Percentiles rank a stretch among this genome's conserved stretches.
These are phyloP conservation scores for Colletotrichum tofieldiae DNA, from an alignment of 2,329 filamentous ascomycete species.

Conservation along the genomic window DNA sequence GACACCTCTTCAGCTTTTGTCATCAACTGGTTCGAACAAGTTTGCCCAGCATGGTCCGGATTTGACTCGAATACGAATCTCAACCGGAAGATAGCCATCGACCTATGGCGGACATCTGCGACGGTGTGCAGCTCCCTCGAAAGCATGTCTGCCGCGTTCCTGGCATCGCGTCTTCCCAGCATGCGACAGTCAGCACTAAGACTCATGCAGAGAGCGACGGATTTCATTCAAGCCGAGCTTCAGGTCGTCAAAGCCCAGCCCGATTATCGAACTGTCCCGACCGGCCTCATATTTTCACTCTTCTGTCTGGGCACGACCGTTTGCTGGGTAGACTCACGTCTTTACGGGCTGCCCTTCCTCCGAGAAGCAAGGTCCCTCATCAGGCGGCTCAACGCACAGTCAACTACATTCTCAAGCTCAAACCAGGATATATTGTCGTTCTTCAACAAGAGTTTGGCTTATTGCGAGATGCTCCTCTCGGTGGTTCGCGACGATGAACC, in stretches of 20 bases:
- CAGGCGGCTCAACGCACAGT: slow-evolving; percentile 46
- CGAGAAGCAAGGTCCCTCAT: slow-evolving; percentile 49
- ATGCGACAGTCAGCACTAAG: slow-evolving; percentile 53
- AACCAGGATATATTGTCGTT: slow-evolving; percentile 53
- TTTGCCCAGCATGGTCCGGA: slow-evolving; percentile 59
- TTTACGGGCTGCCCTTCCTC: slow-evolving; percentile 54
- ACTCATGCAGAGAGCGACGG: slow-evolving; percentile 54
- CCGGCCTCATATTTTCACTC: slow-evolving; percentile 55
- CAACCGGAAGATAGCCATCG: slow-evolving; percentile 56
- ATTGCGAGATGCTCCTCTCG: slow-evolving; percentile 58
- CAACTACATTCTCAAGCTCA: slow-evolving; percentile 34
- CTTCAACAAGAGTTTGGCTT: slow-evolving; percentile 57
- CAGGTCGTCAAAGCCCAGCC: slow-evolving; percentile 46
- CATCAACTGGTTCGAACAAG: slow-evolving; percentile 57
- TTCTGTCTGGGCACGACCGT: slow-evolving; percentile 59
- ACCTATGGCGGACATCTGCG: slow-evolving; percentile 55
- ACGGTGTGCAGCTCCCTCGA: slow-evolving; percentile 57
- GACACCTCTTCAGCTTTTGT: slow-evolving; percentile 54
- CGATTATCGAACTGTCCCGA: slow-evolving; percentile 48
- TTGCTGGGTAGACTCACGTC: slow-evolving; percentile 57
- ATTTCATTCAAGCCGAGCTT: slow-evolving; percentile 54
- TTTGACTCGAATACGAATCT: slow-evolving; percentile 58
- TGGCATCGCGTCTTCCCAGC: slow-evolving; percentile 54
- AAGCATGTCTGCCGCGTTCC: slow-evolving; percentile 58
- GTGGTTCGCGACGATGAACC: slow-evolving; percentile 54